Evolutionary conservation across 106 monocot genomes (phyloP).

Genomic region (Platanthera guangdongensis): DNA sequence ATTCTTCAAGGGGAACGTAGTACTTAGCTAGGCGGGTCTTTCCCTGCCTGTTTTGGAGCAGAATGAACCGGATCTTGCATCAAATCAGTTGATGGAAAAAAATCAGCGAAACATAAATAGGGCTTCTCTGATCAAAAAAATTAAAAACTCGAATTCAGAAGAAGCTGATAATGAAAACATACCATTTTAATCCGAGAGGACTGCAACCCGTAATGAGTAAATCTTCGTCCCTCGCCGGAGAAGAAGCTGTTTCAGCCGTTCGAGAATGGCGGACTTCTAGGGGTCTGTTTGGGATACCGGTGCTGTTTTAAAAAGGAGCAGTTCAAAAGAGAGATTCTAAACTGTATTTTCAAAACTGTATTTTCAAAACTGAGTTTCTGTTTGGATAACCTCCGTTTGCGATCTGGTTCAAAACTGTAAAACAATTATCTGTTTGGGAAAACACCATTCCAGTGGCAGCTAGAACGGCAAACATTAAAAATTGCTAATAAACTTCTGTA

Average conservation of each 20-base stretch:
- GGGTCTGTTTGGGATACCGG: too few relatives aligned
- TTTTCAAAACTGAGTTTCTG: too few relatives aligned
- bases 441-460: too few relatives aligned
- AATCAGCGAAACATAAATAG: not conserved
- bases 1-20: constrained; percentile 90
- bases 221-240: not conserved
- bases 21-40: constrained; percentile 98
- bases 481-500: too few relatives aligned
- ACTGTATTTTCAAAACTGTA: too few relatives aligned
- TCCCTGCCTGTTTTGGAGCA: constrained; percentile 95
- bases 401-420: too few relatives aligned
- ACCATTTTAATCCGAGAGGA: not conserved
- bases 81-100: constrained; percentile 4
- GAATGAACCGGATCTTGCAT: constrained; percentile 89
- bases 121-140: not conserved
- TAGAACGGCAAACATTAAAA: too few relatives aligned
- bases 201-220: not conserved
- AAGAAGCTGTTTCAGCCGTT: not conserved
- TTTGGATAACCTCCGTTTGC: too few relatives aligned
- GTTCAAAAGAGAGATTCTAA: too few relatives aligned
- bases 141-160: not conserved
- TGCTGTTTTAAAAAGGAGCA: too few relatives aligned
- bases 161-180: not conserved
- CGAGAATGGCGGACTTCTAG: not conserved
- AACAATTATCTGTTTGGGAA: too few relatives aligned